Conservation (phyloP, 371 early-diverging fungal genomes). For the Mucor lusitanicus region DNA sequence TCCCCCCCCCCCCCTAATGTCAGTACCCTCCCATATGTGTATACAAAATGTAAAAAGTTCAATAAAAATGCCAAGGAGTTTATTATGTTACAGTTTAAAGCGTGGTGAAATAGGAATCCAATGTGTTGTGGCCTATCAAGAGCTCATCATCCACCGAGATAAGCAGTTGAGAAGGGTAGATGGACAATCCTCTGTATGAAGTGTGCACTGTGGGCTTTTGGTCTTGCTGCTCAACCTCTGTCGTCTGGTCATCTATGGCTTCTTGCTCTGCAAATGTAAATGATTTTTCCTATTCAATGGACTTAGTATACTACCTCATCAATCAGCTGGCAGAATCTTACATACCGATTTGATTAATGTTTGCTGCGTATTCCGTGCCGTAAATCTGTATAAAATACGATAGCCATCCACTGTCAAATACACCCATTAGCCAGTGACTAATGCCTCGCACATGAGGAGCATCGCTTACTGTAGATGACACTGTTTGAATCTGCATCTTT, state of each 20-base stretch:
- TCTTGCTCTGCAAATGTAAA: constrained; percentile 10
- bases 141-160: constrained; percentile 22
- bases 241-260: neutral
- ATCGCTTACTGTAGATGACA: constrained; percentile 5
- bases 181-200: constrained; percentile 5
- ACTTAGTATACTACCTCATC: too few species aligned
- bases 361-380: constrained; percentile 6
- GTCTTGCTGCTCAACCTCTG: neutral
- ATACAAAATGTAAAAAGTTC: neutral
- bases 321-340: too few species aligned
- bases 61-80: neutral
- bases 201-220: constrained; percentile 16
- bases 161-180: constrained; percentile 21
- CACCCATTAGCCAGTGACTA: neutral
- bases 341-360: constrained; percentile 17
- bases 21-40: neutral
- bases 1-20: neutral
- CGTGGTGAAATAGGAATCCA: constrained; percentile 22
- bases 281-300: constrained; percentile 13
- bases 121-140: neutral
- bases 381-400: constrained; percentile 24
- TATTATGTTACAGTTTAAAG: neutral
- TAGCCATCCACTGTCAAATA: constrained; percentile 13
- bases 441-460: neutral
- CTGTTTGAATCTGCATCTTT: constrained; percentile 1